These are phyloP conservation scores for Favolaschia claudopus DNA, from an alignment of 768 basidiomycete genomes.

Conservation along the genomic window DNA sequence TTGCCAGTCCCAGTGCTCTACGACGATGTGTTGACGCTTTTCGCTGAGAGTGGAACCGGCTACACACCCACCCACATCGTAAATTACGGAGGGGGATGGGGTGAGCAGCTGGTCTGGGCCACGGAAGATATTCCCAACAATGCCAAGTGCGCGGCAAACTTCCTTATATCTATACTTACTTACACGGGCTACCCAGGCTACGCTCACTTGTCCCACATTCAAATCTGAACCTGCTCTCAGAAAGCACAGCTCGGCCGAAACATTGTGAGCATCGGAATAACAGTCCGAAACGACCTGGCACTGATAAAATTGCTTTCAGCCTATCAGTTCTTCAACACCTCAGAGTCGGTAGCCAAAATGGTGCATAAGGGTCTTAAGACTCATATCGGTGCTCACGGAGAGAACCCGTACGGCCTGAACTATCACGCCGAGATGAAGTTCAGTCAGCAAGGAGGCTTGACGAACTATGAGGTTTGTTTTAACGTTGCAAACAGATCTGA, in stretches of 20 bases:
- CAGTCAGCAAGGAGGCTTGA: conserved; percentile 67
- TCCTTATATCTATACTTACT: not conserved
- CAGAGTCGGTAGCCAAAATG: conserved; percentile 73
- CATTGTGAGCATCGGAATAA: conserved; percentile 52
- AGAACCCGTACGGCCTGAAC: conserved; percentile 75
- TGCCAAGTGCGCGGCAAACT: conserved; percentile 70
- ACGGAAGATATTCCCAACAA: conserved; percentile 69
- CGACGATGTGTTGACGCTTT: conserved; percentile 71
- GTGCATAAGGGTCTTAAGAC: conserved; percentile 65
- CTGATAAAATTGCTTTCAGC: conserved; percentile 48
- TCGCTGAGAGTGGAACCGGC: conserved; percentile 72
- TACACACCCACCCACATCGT: conserved; percentile 80
- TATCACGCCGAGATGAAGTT: conserved; percentile 82
- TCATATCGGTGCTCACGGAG: conserved; percentile 79
- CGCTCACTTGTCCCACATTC: conserved; percentile 72
- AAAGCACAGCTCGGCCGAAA: conserved; percentile 65
- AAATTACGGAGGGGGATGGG: conserved; percentile 76
- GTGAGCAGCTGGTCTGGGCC: conserved; percentile 77
- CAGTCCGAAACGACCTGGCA: not conserved
- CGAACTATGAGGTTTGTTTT: conserved; percentile 67
- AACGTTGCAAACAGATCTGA: not conserved
- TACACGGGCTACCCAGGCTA: conserved; percentile 49
- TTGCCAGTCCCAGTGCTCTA: conserved; percentile 70
- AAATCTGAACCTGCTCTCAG: conserved; percentile 63
- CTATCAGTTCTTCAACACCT: conserved; percentile 73